phyloP scores from a whole-genome alignment of 352 stramenopile species.

The Halophytophthora batemanensis region DNA sequence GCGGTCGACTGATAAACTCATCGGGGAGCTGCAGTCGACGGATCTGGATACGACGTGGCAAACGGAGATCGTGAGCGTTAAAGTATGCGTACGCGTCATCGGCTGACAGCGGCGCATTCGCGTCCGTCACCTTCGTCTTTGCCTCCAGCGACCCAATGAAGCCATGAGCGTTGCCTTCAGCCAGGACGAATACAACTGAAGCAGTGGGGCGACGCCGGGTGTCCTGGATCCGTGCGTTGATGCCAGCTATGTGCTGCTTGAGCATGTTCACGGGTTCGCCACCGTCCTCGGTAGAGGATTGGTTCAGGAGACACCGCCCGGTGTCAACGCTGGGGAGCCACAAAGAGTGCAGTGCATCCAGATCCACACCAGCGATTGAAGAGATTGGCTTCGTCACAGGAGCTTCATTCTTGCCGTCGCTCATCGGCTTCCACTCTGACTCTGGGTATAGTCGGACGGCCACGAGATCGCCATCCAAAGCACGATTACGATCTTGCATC shows the following conservation, averaged over 20 bases:
- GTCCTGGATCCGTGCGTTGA: constrained; percentile 32
- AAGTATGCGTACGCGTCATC: constrained; percentile 73
- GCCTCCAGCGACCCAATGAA: constrained; percentile 65
- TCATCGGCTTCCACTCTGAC: constrained; percentile 53
- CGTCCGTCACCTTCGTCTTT: constrained; percentile 41
- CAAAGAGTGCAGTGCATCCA: constrained; percentile 38
- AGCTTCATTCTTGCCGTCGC: constrained; percentile 13
- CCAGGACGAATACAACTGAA: constrained; percentile 69
- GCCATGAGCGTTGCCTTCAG: constrained; percentile 46
- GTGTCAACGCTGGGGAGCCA: constrained; percentile 44
- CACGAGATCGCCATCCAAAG: constrained; percentile 80
- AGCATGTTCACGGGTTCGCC: constrained; percentile 20
- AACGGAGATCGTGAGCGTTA: constrained; percentile 55
- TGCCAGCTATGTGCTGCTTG: constrained; percentile 17
- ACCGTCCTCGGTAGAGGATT: constrained; percentile 8
- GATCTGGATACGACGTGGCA: constrained; percentile 74
- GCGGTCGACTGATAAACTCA: constrained; percentile 53
- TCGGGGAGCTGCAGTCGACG: constrained; percentile 62
- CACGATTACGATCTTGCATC: constrained; percentile 68
- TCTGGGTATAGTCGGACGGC: constrained; percentile 53
- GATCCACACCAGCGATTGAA: constrained; percentile 24
- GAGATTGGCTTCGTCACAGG: constrained; percentile 15
- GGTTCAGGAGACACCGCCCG: constrained; percentile 30
- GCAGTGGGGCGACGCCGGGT: constrained; percentile 48
- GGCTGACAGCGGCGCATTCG: constrained; percentile 27